Base-by-base conservation (phyloP, 306 rosid species). In the Vigna hirtella region DNA sequence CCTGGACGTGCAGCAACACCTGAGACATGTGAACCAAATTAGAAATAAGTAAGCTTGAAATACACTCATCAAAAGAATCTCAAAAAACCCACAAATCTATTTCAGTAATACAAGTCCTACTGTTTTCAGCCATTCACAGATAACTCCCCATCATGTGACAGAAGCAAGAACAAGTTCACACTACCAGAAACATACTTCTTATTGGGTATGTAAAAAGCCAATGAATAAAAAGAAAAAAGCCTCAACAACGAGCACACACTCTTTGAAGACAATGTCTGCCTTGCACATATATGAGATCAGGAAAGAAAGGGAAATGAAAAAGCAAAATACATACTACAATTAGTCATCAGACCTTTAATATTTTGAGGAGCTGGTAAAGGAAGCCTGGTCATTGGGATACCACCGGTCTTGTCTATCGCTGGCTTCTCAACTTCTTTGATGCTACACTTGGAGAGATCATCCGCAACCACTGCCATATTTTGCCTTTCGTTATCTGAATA, bases 1-100 rank as follows among this genome's bases (percentile, higher is more conserved):
- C 96, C 93, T 1, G 98, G 94, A 81, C 93, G 86, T 40, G 97
- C 96, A 68, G 89, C 94, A 85, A 86, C 78, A 3, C 89, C 96
- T 88, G 91, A 79, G 83, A 0, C 43, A 30, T 14, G 12, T 61
- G 12, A 30, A 62, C 72, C 56, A n/a, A 22, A 50, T 17, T 43
- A 66, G 6, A 83, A 43, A 22, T 55, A 42, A 76, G 48, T 72
- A 71, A 56, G 36, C 48, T 45, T 65, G 57, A 66, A 42, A 55
- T 73, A 47, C 4, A 55, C 72, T 73, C 55, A 65, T 51, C 43
- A 15, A 51, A 34, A 76, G 65, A 58, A 58, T 26, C 38, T 12
- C 30, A 56, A 26, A 0, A 57, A 58, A 30, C 34, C 68, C 68
- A 34, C 22, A 30, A 9, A n/a, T 30, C 55, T 36, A 36, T 65